phyloP scores from a whole-genome alignment of 1,139 yeast genomes.

The Saccharomyces hybrid region DNA sequence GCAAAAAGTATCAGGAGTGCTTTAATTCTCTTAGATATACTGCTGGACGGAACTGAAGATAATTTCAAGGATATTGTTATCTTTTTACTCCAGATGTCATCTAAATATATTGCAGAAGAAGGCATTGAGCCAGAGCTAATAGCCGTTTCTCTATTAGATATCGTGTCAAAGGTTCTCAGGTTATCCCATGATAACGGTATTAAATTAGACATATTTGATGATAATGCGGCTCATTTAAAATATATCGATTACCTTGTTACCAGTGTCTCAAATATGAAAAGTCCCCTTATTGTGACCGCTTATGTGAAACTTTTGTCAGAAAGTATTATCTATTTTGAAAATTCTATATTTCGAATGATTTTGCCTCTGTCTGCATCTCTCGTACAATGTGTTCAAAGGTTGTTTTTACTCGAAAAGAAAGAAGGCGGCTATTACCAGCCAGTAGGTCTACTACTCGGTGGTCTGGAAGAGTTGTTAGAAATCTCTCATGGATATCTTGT shows the following conservation, averaged over 20 bases:
- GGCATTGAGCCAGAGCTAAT: slow-evolving; percentile 26
- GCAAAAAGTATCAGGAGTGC: slow-evolving; percentile 32
- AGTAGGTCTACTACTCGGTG: slow-evolving; percentile 49
- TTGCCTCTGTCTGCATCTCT: slow-evolving; percentile 31
- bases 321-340: slow-evolving; percentile 27
- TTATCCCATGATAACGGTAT: slow-evolving; percentile 28
- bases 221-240: slow-evolving; percentile 26
- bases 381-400: slow-evolving; percentile 20
- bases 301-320: slow-evolving; percentile 29
- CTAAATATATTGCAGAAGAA: slow-evolving; percentile 23
- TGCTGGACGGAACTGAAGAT: slow-evolving; percentile 51
- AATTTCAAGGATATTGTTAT: slow-evolving; percentile 39
- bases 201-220: slow-evolving; percentile 28
- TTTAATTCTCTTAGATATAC: slow-evolving; percentile 38
- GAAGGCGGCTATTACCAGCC: slow-evolving; percentile 27
- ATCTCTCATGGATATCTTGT: slow-evolving; percentile 51
- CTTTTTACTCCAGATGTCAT: slow-evolving; percentile 30
- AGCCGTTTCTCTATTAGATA: slow-evolving; percentile 27
- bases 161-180: slow-evolving; percentile 28
- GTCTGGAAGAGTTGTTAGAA: slow-evolving; percentile 55
- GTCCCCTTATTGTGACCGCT: slow-evolving; percentile 27
- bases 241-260: slow-evolving; percentile 31
- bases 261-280: slow-evolving; percentile 25
- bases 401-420: slow-evolving; percentile 18
- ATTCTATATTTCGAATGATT: slow-evolving; percentile 27